Base-by-base conservation (phyloP, 192 early-diverging fungal species). In the Umbelopsis sp. region DNA sequence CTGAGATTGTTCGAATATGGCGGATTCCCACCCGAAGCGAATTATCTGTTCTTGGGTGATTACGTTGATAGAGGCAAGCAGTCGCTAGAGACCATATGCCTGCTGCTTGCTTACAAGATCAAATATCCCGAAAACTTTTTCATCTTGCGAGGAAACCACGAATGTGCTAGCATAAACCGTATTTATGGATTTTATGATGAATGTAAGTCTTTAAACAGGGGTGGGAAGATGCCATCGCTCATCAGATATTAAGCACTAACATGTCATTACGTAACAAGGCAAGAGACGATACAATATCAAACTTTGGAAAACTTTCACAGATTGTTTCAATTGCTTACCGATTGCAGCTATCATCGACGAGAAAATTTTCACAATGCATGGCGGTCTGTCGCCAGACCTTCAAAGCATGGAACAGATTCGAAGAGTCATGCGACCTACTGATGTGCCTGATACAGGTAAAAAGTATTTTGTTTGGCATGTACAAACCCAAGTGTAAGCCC, bases 51-150 rank as follows among this genome's bases (percentile, higher is more conserved):
- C 79, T 80, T 98, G 76, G 97, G 97, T 46, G 97, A 98, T 78
- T 98, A 98, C 80, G 97, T 98, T 53, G 97, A 98, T 78, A 88
- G 97, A 64, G 97, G 97, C 66, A 98, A 98, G 78, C 97, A 98
- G 82, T 96, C 93, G 33, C 83, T 98, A 41, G 97, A 98, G 79
- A 96, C 95, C n/a, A 98, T 98, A 77, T 97, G 97, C 68, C 83
- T 98, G 58, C 85, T 98, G 58, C 86, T 98, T 49, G 95, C 96
- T 27, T 98, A 98, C 89, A 98, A 99, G 80, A 99, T 99, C 89
- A 99, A 99, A 86, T 99, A 94, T 81, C 97, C 96, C 3, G 97
- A 97, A 70, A 99, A 99, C 89, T 99, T 99, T 79, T 99, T 99
- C 86, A 94, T 99, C 74, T 86, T 99, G 70, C 90, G 97, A 75